Evolutionary conservation across 2,329 filamentous ascomycete species (phyloP), one percentile per base, ranked within the genome.

Genomic region (Diatrype stigma): DNA sequence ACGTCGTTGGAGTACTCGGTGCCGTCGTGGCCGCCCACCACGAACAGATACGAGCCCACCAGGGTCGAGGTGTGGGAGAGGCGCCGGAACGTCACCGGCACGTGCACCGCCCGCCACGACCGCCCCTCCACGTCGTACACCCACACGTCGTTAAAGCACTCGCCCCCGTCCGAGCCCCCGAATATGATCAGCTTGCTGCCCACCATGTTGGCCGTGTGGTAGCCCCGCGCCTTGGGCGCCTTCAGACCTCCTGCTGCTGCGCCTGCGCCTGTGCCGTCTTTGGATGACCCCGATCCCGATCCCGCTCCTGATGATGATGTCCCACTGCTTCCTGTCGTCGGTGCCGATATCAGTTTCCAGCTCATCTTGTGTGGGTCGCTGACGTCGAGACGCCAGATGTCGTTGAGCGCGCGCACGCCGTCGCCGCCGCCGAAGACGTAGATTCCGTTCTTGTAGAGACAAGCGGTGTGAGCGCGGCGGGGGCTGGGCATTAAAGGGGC

Each of bases 81-180:
- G 19, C 85, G 80, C 37, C 82, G 79, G 65, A 78, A 85, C n/a
- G 81, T 80, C 34, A 80, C 64, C 19, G 82, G 76, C 22, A 86
- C 83, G 51, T 72, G 65, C 50, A 86, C 84, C 6, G 72, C 63
- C 53, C 78, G 80, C 82, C 85, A 88, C 22, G 72, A 57, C 51
- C 79, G 74, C 37, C 74, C 77, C 47, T 87, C 84, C 6, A 87
- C 79, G 63, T 88, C 84, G 69, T 86, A 87, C 28, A 88, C 80
- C 85, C 85, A 88, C 38, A 88, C 84, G 61, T 88, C 85, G 63
- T 84, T 79, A 69, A 88, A 88, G 68, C 85, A 88, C 67, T 87
- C 84, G 47, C 82, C 82, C 56, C 85, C 85, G 64, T 88, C 85
- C 3, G 82, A 86, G 32, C 85, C 85, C 37, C 85, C 85, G 64